These are phyloP conservation scores for Phlebiopsis gigantea DNA, from an alignment of 768 basidiomycete species.

Conservation along the genomic window DNA sequence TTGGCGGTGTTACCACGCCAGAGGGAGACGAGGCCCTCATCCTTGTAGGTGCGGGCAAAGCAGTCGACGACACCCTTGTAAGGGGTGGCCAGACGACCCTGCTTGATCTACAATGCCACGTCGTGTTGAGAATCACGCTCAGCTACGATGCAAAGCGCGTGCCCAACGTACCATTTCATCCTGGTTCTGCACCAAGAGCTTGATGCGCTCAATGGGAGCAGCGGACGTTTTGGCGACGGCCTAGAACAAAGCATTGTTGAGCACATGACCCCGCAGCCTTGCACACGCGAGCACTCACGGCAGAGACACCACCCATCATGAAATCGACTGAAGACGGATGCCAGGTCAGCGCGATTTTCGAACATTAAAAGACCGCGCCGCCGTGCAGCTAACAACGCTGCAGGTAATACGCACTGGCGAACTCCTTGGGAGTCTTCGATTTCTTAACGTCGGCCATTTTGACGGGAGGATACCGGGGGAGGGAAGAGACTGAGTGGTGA, in stretches of 20 bases:
- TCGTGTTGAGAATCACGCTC: not conserved
- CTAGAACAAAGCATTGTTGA: conserved; percentile 35
- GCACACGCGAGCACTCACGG: conserved; percentile 43
- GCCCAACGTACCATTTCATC: conserved; percentile 86
- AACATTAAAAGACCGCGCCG: not conserved
- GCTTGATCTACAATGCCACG: conserved; percentile 74
- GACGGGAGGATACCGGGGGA: conserved; percentile 35
- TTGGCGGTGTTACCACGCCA: conserved; percentile 99
- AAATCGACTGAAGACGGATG: conserved; percentile 64
- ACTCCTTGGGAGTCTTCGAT: conserved; percentile 88
- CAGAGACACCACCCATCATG: conserved; percentile 95
- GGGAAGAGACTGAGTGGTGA: conserved; percentile 46
- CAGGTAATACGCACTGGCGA: conserved; percentile 57
- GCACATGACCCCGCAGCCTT: not conserved
- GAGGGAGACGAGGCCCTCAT: conserved; percentile 92
- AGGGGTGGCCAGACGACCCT: conserved; percentile 92
- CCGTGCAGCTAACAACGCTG: not conserved
- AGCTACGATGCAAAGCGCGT: not conserved
- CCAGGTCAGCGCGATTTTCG: conserved; percentile 28
- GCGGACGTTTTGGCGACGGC: conserved; percentile 99
- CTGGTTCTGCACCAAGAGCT: conserved; percentile 97
- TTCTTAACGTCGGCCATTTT: conserved; percentile 84
- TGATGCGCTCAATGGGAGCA: conserved; percentile 99
- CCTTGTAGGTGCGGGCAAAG: conserved; percentile 85
- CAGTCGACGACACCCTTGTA: conserved; percentile 97